Conservation (phyloP, 2,329 filamentous ascomycete genomes). For the Fusarium phyllophilum region DNA sequence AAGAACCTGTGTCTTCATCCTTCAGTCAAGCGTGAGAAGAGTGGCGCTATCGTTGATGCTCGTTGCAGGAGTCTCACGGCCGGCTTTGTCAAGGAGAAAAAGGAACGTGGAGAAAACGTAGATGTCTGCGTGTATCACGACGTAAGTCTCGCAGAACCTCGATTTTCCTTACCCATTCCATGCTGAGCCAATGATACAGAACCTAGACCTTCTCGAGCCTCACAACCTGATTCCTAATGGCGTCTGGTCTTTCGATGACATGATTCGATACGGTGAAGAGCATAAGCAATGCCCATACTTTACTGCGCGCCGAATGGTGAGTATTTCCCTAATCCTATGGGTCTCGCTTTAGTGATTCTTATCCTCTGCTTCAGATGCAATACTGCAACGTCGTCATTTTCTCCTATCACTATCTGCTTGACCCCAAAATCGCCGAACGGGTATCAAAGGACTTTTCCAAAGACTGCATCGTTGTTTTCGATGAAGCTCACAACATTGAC, state of each 20-base stretch:
- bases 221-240: slow-evolving; percentile 95
- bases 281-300: slow-evolving; percentile 99
- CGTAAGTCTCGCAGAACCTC: slow-evolving; percentile 56
- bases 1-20: slow-evolving; percentile 98
- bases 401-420: slow-evolving; percentile 97
- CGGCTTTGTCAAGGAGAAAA: slow-evolving; percentile 97
- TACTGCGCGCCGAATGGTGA: slow-evolving; percentile 90
- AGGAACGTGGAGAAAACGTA: slow-evolving; percentile 92
- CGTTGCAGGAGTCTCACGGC: slow-evolving; percentile 94
- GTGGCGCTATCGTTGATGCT: slow-evolving; percentile 92
- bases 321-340: slow-evolving; percentile 24
- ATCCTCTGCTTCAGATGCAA: slow-evolving; percentile 74
- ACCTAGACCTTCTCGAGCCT: slow-evolving; percentile 92
- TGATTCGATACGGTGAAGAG: slow-evolving; percentile 90
- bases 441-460: slow-evolving; percentile 97
- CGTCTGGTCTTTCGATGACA: slow-evolving; percentile 92
- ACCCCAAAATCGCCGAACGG: slow-evolving; percentile 96
- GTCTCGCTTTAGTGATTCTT: background rate
- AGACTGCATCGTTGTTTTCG: slow-evolving; percentile 98
- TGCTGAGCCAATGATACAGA: slow-evolving; percentile 59
- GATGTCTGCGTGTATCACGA: slow-evolving; percentile 97
- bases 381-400: slow-evolving; percentile 99
- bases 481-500: slow-evolving; percentile 99
- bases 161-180: background rate
- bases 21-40: slow-evolving; percentile 95